Evolutionary conservation across 805 yeast genomes (phyloP), one percentile per base, ranked within the genome.

Genomic region (Pichia sporocuriosa): DNA sequence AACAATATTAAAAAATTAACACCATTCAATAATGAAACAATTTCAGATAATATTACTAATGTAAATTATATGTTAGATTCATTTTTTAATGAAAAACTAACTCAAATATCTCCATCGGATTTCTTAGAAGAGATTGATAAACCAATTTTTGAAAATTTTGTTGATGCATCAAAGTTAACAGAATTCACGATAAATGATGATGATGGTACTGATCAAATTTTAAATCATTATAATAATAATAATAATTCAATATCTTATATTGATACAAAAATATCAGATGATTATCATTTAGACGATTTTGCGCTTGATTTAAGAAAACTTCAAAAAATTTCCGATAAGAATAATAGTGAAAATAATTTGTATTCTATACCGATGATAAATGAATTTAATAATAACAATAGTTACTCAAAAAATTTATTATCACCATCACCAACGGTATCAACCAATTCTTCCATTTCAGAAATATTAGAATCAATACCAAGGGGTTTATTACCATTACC

Each of bases 401-500:
- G 7, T 13, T n/a, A 27, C n/a, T n/a, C n/a, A n/a, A n/a, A n/a
- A n/a, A n/a, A 11, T 12, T 12, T 12, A 5, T 7, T 21, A 20
- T n/a, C 9, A n/a, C 15, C 22, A n/a, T 21, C 16, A 12, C 13
- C 37, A 19, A 32, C 37, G 28, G 11, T 20, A 40, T 46, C 52
- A 8, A 36, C 47, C 4, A 28, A 55, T 8, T 39, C 46, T 13
- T 45, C 58, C 6, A 33, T 49, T 2, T 44, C 53, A 17, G 58
- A 49, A 17, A 35, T 43, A 4, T 31, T 49, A 5, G 59, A 54
- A 20, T 37, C 52, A 6, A 54, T 62, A 26, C 70, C 70, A 6
- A 52, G 63, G 20, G 59, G 63, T 9, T 35, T 69, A 22, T 30
- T 56, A n/a, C 78, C 79, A 2, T 55, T 80, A 4, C 89, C 93